Conservation (phyloP, 371 early-diverging fungal species). For the Mortierella sp. region DNA sequence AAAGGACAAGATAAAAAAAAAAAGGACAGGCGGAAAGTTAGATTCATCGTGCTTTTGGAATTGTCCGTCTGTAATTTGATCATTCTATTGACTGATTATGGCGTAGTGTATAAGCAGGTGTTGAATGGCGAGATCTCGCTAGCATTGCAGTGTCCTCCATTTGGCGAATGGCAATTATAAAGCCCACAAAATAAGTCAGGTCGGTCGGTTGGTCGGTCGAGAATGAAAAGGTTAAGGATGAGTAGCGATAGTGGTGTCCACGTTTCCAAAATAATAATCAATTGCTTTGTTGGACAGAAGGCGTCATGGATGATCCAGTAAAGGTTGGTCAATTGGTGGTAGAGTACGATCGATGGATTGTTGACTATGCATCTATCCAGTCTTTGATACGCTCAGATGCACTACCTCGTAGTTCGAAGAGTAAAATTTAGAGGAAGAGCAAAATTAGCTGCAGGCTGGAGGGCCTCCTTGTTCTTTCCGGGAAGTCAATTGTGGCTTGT, state of each 20-base stretch:
- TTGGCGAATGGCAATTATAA: too few species aligned
- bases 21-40: slow-evolving; percentile 1
- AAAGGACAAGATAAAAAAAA: neutral
- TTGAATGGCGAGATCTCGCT: too few species aligned
- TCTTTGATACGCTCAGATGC: slow-evolving; percentile 12
- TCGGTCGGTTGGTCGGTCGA: neutral
- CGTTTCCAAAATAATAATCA: neutral
- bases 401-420: slow-evolving; percentile 49
- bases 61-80: neutral
- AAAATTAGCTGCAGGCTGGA: slow-evolving; percentile 3
- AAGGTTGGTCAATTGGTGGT: neutral
- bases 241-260: neutral
- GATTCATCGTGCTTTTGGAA: neutral
- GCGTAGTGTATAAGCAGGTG: too few species aligned
- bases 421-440: slow-evolving; percentile 42
- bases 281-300: neutral
- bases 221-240: neutral
- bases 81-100: neutral
- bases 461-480: slow-evolving; percentile 1
- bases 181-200: too few species aligned
- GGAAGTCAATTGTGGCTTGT: slow-evolving; percentile 4
- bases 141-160: too few species aligned
- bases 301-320: neutral
- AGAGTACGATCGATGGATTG: slow-evolving; percentile 24
- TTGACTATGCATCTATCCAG: slow-evolving; percentile 13